Base-by-base conservation (phyloP, 345 rosid genomes). In the Lenwebbia sp. region DNA sequence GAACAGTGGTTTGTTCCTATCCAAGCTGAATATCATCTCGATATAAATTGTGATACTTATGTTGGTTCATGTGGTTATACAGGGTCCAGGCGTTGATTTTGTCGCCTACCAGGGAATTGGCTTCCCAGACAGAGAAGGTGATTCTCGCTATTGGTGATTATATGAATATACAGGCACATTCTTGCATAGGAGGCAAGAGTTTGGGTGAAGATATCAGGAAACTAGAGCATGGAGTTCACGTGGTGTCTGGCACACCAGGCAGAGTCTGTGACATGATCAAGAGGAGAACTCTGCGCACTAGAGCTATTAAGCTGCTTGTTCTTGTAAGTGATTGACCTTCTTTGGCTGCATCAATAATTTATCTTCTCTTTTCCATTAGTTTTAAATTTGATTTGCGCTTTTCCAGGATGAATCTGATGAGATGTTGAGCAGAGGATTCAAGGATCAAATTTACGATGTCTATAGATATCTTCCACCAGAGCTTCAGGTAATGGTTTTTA, bases 401-500 rank as follows among this genome's bases (percentile, higher is more conserved):
- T 76, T n/a, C 54, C 76, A 93, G 93, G 99, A 97, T 88, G 99
- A 96, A 88, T 95, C 98, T 54, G 99, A 97, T 93, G 99, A 97
- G 91, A 97, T 97, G 98, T 90, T 97, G 88, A 96, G 99, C 93
- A 94, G 99, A 94, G 99, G 99, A 74, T 96, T 97, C 88, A 97
- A 97, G 92, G 99, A 97, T 90, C 99, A 97, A 87, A 97, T 97
- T 86, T 97, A 97, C 85, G 98, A 95, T 87, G 99, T 97, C 57
- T 95, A 96, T 90, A 90, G 97, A 90, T 95, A 96, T 92, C 98
- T 97, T 88, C 99, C 99, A 37, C 99, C 99, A 1, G 99, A 97
- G 87, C 98, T 97, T 90, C 98, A 97, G 98, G 98, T 97, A n/a
- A 74, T n/a, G 2, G 84, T 65, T 86, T 81, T 53, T 37, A 30